Percentiles rank a stretch among this genome's conserved stretches.
These are phyloP conservation scores for Amanita exitialis DNA, from an alignment of 768 basidiomycete species.

Conservation along the genomic window DNA sequence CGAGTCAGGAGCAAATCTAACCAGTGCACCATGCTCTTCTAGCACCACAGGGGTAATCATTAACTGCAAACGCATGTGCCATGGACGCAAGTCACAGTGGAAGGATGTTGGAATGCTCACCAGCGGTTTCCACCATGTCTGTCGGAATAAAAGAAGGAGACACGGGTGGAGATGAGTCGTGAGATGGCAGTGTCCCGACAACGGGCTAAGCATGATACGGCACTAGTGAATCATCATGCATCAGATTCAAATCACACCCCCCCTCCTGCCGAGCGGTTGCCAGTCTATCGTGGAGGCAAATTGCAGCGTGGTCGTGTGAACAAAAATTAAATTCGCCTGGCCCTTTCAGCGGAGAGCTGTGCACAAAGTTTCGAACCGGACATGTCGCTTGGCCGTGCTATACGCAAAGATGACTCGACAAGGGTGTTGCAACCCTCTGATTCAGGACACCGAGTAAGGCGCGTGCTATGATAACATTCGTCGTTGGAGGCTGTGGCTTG, in stretches of 20 bases:
- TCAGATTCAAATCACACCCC: too few species aligned
- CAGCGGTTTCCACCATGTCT: not conserved
- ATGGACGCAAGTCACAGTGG: not conserved
- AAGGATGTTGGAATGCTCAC: not conserved
- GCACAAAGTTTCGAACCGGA: too few species aligned
- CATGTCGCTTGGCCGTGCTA: not conserved
- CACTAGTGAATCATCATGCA: too few species aligned
- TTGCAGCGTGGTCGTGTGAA: too few species aligned
- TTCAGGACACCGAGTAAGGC: not conserved
- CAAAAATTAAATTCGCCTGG: too few species aligned
- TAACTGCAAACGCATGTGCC: not conserved
- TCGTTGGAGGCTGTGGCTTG: not conserved
- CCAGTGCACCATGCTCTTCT: conserved; percentile 5
- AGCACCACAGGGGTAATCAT: not conserved
- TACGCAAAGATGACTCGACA: not conserved
- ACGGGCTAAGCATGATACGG: too few species aligned
- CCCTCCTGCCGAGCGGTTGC: too few species aligned
- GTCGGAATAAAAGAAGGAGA: not conserved
- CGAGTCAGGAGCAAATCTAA: not conserved
- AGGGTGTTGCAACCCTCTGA: not conserved
- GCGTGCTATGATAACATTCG: not conserved
- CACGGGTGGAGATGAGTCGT: too few species aligned
- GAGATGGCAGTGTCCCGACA: too few species aligned
- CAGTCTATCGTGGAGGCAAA: too few species aligned
- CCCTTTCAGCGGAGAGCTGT: too few species aligned